phyloP scores from a whole-genome alignment of 805 yeast genomes.

The Spathaspora boniae region DNA sequence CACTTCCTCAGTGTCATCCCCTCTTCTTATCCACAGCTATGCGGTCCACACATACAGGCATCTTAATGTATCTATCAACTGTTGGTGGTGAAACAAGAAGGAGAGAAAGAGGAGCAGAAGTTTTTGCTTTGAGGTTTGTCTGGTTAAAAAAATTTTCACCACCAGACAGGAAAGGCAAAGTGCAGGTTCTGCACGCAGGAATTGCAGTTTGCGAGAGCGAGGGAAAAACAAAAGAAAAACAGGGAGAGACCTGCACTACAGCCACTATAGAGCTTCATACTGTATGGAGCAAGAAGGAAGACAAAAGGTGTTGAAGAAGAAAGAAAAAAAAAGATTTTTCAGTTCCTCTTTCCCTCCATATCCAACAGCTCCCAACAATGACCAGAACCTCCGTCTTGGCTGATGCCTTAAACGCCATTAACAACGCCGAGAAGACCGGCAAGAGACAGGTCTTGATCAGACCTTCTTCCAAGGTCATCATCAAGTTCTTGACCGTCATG shows the following conservation, averaged over 20 bases:
- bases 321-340: not conserved
- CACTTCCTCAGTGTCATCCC: too few species aligned
- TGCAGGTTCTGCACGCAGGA: too few species aligned
- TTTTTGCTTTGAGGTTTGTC: not conserved
- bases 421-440: slow-evolving; percentile 99
- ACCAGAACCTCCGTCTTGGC: slow-evolving; percentile 98
- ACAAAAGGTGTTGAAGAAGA: slow-evolving; percentile 3
- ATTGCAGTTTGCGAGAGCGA: too few species aligned
- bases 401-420: slow-evolving; percentile 96
- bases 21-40: too few species aligned
- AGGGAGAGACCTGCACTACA: slow-evolving; percentile 5
- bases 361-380: slow-evolving; percentile 46
- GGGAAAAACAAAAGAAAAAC: too few species aligned
- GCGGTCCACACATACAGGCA: slow-evolving; percentile 46
- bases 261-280: slow-evolving; percentile 1
- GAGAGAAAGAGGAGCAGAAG: not conserved
- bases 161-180: too few species aligned
- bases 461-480: slow-evolving; percentile 97
- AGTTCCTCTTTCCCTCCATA: not conserved
- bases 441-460: slow-evolving; percentile 97
- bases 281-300: not conserved
- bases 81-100: not conserved
- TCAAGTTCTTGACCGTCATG: slow-evolving; percentile 94
- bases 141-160: slow-evolving; percentile 1
- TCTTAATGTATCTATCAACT: slow-evolving; percentile 18